These are phyloP conservation scores for Umbilicus rupestris DNA, from an alignment of 164 flowering plant species.

Conservation along the genomic window DNA sequence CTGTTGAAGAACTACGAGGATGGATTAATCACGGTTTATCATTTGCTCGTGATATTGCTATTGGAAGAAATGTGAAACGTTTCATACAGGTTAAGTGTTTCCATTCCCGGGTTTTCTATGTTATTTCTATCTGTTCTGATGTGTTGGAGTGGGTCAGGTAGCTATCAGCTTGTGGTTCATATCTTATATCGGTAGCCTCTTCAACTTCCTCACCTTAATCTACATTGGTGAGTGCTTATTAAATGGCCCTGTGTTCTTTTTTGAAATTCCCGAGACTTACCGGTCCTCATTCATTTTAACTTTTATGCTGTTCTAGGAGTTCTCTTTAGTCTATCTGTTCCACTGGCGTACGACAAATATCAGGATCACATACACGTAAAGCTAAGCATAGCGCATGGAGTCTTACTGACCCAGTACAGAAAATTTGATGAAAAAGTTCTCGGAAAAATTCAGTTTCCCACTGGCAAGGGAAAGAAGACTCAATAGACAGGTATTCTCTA, in stretches of 20 bases:
- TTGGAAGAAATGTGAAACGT: constrained; percentile 41
- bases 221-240: constrained; percentile 52
- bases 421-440: constrained; percentile 41
- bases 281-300: background rate
- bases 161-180: constrained; percentile 42
- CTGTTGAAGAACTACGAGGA: constrained; percentile 30
- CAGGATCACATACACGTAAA: constrained; percentile 58
- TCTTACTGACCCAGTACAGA: constrained; percentile 32
- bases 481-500: constrained; percentile 25
- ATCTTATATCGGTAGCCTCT: constrained; percentile 62
- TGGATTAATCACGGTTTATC: constrained; percentile 43
- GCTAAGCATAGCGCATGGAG: constrained; percentile 24
- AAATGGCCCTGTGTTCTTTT: background rate
- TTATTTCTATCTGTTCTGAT: background rate
- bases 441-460: constrained; percentile 32
- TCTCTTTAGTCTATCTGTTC: constrained; percentile 55
- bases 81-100: constrained; percentile 45
- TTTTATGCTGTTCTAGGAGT: constrained; percentile 34
- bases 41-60: constrained; percentile 51
- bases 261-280: background rate
- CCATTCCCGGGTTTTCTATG: background rate
- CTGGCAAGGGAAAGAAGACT: constrained; percentile 41
- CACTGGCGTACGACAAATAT: constrained; percentile 58
- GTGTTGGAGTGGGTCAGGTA: constrained; percentile 33
- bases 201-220: constrained; percentile 57